Conservation (phyloP, 208 protist species). For the Wallacemonas sp. region DNA sequence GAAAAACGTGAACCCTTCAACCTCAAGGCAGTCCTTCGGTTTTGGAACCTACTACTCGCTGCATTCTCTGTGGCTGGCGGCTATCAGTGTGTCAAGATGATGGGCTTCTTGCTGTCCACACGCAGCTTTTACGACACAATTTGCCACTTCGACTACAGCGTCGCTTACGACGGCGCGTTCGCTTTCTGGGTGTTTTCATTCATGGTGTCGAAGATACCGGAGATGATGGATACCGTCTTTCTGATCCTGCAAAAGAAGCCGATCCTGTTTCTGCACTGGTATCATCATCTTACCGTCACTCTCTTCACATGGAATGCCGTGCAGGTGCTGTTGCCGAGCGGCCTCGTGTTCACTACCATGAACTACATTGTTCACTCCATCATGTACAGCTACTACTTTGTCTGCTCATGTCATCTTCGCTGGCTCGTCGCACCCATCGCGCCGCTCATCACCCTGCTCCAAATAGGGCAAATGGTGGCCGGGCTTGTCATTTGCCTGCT, state of each 20-base stretch:
- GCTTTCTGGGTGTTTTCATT: constrained; percentile 69
- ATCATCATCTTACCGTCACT: constrained; percentile 81
- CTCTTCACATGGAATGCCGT: constrained; percentile 85
- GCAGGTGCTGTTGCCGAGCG: constrained; percentile 29
- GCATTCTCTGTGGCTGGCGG: constrained; percentile 60
- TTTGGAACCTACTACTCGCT: constrained; percentile 72
- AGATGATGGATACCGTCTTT: constrained; percentile 74
- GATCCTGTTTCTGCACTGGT: constrained; percentile 69
- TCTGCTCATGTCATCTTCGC: constrained; percentile 42
- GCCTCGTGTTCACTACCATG: constrained; percentile 83
- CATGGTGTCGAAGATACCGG: constrained; percentile 62
- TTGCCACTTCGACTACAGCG: constrained; percentile 32
- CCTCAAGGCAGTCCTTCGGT: constrained; percentile 30
- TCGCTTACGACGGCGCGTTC: constrained; percentile 41
- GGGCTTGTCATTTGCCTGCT: constrained; percentile 60
- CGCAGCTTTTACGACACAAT: constrained; percentile 36
- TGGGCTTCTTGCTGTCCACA: constrained; percentile 19
- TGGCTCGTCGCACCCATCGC: constrained; percentile 34
- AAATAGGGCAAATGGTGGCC: constrained; percentile 84
- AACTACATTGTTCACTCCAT: constrained; percentile 87
- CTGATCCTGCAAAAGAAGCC: constrained; percentile 61
- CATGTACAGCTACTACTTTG: constrained; percentile 92
- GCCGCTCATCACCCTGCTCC: constrained; percentile 56
- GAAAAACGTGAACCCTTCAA: constrained; percentile 31
- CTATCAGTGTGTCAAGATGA: constrained; percentile 34